A percentile compares a stretch with the other conserved stretches of the same genome.
Conservation (phyloP, 306 rosid genomes). For the Trichosanthes cucumerina region DNA sequence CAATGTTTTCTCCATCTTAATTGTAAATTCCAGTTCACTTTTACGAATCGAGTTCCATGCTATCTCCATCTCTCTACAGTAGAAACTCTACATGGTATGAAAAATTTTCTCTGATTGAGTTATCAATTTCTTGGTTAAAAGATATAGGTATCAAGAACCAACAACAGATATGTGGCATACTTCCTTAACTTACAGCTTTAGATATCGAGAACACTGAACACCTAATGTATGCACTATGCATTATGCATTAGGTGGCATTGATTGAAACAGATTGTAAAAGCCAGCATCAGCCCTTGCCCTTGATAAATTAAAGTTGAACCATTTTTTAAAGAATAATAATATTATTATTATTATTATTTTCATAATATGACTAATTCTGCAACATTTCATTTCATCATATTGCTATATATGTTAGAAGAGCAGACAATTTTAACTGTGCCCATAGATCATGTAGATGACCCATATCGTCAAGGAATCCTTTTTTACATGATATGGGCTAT, state of each 20-base stretch:
- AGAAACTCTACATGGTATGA: background rate
- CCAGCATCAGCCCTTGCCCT: background rate
- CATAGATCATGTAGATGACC: background rate
- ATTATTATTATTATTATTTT: background rate
- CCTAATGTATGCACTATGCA: background rate
- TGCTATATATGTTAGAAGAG: background rate
- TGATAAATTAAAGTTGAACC: background rate
- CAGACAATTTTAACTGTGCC: background rate
- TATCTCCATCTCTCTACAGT: background rate
- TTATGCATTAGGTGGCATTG: background rate
- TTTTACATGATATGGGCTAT: background rate
- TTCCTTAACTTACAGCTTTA: background rate
- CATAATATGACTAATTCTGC: background rate
- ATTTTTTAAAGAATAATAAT: background rate
- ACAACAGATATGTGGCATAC: background rate
- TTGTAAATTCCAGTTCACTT: background rate
- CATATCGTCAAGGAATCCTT: background rate
- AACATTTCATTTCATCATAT: background rate
- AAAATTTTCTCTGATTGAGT: background rate
- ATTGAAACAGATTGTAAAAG: background rate
- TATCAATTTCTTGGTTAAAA: background rate
- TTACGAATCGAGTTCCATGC: background rate
- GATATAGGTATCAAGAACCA: background rate
- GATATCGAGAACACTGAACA: background rate
- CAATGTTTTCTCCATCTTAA: conserved; percentile 7